Conservation (phyloP, 345 rosid genomes). For the Balakata baccata region DNA sequence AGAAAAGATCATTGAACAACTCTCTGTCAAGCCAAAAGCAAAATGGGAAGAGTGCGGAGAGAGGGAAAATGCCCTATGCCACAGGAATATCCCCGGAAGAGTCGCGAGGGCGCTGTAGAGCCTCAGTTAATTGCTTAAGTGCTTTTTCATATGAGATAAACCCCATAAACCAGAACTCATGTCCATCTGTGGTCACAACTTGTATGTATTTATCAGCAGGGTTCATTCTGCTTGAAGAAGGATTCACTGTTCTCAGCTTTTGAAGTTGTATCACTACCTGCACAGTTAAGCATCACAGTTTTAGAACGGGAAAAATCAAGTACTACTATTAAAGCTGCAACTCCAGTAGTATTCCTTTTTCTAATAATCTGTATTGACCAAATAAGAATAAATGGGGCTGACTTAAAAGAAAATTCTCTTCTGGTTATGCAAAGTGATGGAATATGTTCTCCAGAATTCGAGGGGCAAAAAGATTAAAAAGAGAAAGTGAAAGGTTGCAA, state of each 20-base stretch:
- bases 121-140: slow-evolving; percentile 50
- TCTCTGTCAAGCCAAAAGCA: not conserved
- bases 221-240: slow-evolving; percentile 53
- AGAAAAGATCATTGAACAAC: not conserved
- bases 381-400: not conserved
- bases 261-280: slow-evolving; percentile 66
- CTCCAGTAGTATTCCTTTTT: not conserved
- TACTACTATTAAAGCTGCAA: not conserved
- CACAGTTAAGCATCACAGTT: slow-evolving; percentile 10
- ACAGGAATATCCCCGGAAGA: slow-evolving; percentile 7
- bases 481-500: not conserved
- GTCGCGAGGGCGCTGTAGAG: slow-evolving; percentile 28
- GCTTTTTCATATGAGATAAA: slow-evolving; percentile 76
- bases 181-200: slow-evolving; percentile 51
- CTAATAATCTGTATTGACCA: not conserved
- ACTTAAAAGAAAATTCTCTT: not conserved
- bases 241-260: slow-evolving; percentile 47
- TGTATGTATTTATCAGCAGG: slow-evolving; percentile 63
- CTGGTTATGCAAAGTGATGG: not conserved
- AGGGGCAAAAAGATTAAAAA: not conserved
- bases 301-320: not conserved
- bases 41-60: not conserved
- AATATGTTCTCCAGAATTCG: slow-evolving; percentile 4
- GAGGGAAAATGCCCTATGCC: not conserved
- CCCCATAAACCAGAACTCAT: slow-evolving; percentile 86